Conservation (phyloP, 177 flowering plant species). For the Vitis hybrid region DNA sequence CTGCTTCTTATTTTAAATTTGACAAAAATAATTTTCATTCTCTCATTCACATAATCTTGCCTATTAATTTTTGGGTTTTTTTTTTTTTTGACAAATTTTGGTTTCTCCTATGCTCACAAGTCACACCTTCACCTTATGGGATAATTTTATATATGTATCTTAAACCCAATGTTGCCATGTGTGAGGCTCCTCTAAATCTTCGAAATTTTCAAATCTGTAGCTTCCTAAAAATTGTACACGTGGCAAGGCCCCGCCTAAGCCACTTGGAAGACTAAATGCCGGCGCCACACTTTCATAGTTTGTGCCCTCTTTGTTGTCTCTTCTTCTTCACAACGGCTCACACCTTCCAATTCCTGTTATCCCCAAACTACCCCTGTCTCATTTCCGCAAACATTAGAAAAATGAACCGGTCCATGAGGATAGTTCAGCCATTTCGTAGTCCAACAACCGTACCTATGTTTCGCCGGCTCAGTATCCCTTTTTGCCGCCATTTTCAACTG, state of each 20-base stretch:
- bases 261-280: not conserved
- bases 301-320: not conserved
- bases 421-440: not conserved
- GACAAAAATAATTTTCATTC: too few species aligned
- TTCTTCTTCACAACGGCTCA: not conserved
- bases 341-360: not conserved
- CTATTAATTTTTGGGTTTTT: too few species aligned
- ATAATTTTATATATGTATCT: too few species aligned
- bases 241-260: not conserved
- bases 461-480: conserved; percentile 12
- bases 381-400: not conserved
- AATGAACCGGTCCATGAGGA: conserved; percentile 2
- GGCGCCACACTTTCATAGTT: not conserved
- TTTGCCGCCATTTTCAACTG: conserved; percentile 25
- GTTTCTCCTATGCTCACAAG: too few species aligned
- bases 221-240: not conserved
- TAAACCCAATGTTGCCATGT: too few species aligned
- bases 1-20: too few species aligned
- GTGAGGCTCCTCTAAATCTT: too few species aligned
- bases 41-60: too few species aligned
- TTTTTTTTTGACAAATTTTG: too few species aligned
- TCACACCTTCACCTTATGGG: too few species aligned
- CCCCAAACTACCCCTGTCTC: not conserved
- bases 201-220: too few species aligned
- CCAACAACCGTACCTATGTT: not conserved